These are phyloP conservation scores for Leucaena leucocephala DNA, from an alignment of 306 rosid species.

Conservation along the genomic window DNA sequence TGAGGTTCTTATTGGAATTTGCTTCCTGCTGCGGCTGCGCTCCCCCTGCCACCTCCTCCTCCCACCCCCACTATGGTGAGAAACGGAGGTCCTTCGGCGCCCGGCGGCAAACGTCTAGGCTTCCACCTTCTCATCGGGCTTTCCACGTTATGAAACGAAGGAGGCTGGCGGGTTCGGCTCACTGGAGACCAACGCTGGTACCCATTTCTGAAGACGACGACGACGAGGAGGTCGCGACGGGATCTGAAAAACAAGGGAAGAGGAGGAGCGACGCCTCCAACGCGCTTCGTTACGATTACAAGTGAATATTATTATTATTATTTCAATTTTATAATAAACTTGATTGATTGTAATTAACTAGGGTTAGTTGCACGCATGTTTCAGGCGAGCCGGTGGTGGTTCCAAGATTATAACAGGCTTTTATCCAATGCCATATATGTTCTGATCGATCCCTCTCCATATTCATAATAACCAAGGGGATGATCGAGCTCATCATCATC, in stretches of 20 bases:
- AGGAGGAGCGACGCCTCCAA: slow-evolving; percentile 1
- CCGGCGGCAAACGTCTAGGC: not conserved
- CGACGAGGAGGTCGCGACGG: too few species aligned
- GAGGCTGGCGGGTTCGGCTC: not conserved
- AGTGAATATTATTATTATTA: slow-evolving; percentile 15
- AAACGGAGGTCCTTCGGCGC: slow-evolving; percentile 42
- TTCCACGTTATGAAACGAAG: slow-evolving; percentile 22
- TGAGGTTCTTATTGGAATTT: slow-evolving; percentile 57
- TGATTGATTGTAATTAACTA: not conserved
- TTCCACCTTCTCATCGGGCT: not conserved
- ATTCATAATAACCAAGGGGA: too few species aligned
- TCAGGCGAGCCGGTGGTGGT: slow-evolving; percentile 45
- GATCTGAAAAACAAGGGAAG: slow-evolving; percentile 24
- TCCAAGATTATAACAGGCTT: slow-evolving; percentile 52
- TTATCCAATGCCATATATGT: slow-evolving; percentile 67
- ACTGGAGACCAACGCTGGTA: slow-evolving; percentile 69
- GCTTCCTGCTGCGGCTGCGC: slow-evolving; percentile 53
- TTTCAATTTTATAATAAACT: not conserved
- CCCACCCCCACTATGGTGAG: not conserved
- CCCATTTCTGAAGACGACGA: slow-evolving; percentile 58
- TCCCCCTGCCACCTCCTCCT: not conserved
- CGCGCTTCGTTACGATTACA: slow-evolving; percentile 29
- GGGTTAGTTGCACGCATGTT: not conserved
- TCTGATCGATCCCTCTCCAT: slow-evolving; percentile 30
- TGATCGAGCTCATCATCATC: not conserved